Conservation (phyloP, 768 basidiomycete species). For the Postia placenta region DNA sequence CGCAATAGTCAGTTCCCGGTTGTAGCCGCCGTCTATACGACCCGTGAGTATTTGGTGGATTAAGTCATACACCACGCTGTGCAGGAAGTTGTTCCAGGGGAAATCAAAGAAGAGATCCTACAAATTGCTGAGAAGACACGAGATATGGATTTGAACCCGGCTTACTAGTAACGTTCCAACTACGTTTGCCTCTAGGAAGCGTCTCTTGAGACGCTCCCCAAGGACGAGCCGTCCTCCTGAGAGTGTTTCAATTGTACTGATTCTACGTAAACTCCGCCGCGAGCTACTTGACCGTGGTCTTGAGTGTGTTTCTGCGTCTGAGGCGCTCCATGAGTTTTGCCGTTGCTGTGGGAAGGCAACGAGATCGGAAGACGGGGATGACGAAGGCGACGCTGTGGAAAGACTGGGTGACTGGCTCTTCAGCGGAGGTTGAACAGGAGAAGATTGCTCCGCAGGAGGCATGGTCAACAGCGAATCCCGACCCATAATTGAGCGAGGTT, state of each 20-base stretch:
- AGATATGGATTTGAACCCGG: background rate
- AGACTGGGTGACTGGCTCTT: background rate
- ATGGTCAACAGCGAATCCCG: constrained; percentile 8
- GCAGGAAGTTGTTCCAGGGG: constrained; percentile 97
- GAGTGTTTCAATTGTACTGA: constrained; percentile 24
- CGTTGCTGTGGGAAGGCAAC: constrained; percentile 17
- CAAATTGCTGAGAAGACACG: background rate
- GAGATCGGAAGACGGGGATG: constrained; percentile 16
- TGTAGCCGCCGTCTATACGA: constrained; percentile 72
- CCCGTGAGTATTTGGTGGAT: constrained; percentile 94
- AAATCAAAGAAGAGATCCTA: constrained; percentile 95
- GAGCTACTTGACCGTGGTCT: constrained; percentile 39
- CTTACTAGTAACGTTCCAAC: constrained; percentile 73
- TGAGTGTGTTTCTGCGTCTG: constrained; percentile 25
- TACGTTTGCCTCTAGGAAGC: constrained; percentile 70
- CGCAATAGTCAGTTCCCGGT: constrained; percentile 76
- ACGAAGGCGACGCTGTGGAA: constrained; percentile 9
- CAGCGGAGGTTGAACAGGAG: constrained; percentile 1
- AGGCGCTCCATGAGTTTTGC: constrained; percentile 18
- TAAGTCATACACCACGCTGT: constrained; percentile 93
- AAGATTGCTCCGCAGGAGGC: constrained; percentile 11
- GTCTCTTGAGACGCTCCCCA: constrained; percentile 77
- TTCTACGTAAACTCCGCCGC: constrained; percentile 49
- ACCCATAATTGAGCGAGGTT: constrained; percentile 26
- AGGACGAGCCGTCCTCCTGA: constrained; percentile 41